Conservation (phyloP, 352 stramenopile genomes). For the Pythium periplocum region DNA sequence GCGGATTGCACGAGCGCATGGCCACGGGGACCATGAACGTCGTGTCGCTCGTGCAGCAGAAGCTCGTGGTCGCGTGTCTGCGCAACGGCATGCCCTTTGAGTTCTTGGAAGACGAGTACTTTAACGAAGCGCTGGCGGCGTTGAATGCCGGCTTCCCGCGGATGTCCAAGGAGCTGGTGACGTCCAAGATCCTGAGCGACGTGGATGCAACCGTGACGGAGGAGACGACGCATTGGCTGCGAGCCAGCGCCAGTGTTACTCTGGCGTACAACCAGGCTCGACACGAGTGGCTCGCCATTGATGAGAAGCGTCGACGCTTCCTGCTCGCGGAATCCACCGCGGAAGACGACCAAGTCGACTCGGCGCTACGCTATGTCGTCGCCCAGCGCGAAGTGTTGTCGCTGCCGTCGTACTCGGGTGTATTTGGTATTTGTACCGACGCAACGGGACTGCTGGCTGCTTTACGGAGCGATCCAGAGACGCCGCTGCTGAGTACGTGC, state of each 20-base stretch:
- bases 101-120: conserved; percentile 34
- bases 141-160: conserved; percentile 21
- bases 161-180: conserved; percentile 17
- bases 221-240: conserved; percentile 11
- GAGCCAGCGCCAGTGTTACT: conserved; percentile 19
- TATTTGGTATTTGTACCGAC: too few species aligned
- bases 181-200: not conserved
- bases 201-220: conserved; percentile 11
- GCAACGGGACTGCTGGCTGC: too few species aligned
- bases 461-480: too few species aligned
- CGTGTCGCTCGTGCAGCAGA: conserved; percentile 19
- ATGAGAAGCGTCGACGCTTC: conserved; percentile 18
- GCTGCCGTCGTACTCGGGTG: too few species aligned
- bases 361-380: conserved; percentile 1
- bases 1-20: not conserved
- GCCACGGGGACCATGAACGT: not conserved
- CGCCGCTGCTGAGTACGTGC: too few species aligned
- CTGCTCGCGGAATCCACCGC: conserved; percentile 17
- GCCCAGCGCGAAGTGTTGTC: too few species aligned
- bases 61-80: conserved; percentile 40
- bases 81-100: conserved; percentile 24
- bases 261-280: conserved; percentile 17
- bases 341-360: not conserved
- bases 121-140: conserved; percentile 26
- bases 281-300: conserved; percentile 16